Percentiles rank a stretch among this genome's conserved stretches.
Evolutionary conservation across 768 basidiomycete species (phyloP).

Genomic region (Albatrellus ellisii): DNA sequence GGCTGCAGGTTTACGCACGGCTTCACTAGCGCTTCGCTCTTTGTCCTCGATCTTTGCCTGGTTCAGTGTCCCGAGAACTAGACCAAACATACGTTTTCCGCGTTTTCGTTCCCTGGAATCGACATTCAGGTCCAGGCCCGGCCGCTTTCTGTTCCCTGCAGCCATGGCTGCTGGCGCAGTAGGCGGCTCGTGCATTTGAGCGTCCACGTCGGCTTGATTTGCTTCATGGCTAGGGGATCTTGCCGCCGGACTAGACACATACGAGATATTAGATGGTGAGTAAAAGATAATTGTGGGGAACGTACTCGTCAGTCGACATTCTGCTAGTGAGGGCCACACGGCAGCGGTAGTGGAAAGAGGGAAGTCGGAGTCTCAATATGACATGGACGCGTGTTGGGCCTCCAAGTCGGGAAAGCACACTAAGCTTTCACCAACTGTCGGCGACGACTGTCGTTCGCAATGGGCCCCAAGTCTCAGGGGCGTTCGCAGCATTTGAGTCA

Average conservation of each 20-base stretch:
- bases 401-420: too few species aligned
- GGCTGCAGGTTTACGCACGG: too few species aligned
- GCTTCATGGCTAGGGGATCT: constrained; percentile 1
- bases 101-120: constrained; percentile 58
- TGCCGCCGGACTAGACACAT: too few species aligned
- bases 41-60: constrained; percentile 84
- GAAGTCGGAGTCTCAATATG: constrained; percentile 9
- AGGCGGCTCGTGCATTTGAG: constrained; percentile 9
- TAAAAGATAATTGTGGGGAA: too few species aligned
- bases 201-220: constrained; percentile 8
- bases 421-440: background rate
- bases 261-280: too few species aligned
- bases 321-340: background rate
- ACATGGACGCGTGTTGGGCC: constrained; percentile 1
- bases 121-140: constrained; percentile 54
- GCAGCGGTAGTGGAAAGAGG: constrained; percentile 3
- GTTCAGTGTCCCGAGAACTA: constrained; percentile 71
- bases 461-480: background rate
- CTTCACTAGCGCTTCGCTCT: constrained; percentile 74
- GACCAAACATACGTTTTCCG: constrained; percentile 81
- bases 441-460: background rate
- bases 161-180: constrained; percentile 14
- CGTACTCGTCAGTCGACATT: constrained; percentile 15
- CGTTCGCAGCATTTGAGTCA: background rate
- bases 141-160: constrained; percentile 44